These are phyloP conservation scores for Furculomyces boomerangus DNA, from an alignment of 371 early-diverging fungal species.

Conservation along the genomic window DNA sequence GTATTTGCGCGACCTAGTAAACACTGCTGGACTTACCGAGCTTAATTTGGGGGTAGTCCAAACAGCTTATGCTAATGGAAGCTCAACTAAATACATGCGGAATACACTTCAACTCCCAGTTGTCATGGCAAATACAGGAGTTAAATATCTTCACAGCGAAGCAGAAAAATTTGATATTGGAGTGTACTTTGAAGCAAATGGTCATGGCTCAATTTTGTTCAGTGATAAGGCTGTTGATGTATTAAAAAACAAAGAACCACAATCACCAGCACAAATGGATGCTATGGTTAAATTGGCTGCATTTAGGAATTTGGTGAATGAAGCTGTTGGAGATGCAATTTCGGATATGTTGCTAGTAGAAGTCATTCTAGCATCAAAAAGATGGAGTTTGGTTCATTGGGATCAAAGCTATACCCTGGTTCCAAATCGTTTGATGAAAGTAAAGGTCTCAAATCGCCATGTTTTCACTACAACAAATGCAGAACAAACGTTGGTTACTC, in stretches of 20 bases:
- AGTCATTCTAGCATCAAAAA: conserved; percentile 67
- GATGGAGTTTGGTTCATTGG: conserved; percentile 71
- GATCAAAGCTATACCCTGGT: conserved; percentile 84
- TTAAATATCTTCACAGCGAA: conserved; percentile 98
- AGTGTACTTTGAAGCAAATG: conserved; percentile 99
- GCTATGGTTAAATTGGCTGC: conserved; percentile 60
- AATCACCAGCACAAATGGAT: conserved; percentile 56
- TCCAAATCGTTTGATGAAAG: conserved; percentile 87
- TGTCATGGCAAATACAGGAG: conserved; percentile 91
- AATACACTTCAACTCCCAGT: conserved; percentile 81
- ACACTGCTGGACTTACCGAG: conserved; percentile 48
- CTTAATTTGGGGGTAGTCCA: conserved; percentile 93
- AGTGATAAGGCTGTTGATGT: conserved; percentile 59
- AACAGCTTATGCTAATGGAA: conserved; percentile 98
- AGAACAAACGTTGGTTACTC: conserved; percentile 77
- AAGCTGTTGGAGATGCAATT: conserved; percentile 97
- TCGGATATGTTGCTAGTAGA: conserved; percentile 95
- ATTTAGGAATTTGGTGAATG: conserved; percentile 86
- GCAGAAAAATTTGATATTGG: conserved; percentile 95
- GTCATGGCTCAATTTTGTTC: conserved; percentile 98
- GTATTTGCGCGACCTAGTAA: conserved; percentile 74
- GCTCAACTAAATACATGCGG: conserved; percentile 78
- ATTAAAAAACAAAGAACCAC: conserved; percentile 37
- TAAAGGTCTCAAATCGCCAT: conserved; percentile 72
- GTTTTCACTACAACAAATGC: conserved; percentile 91